A percentile compares a stretch with the other conserved stretches of the same genome.
These are phyloP conservation scores for Gossypium anomalum DNA, from an alignment of 345 rosid genomes.

Conservation along the genomic window DNA sequence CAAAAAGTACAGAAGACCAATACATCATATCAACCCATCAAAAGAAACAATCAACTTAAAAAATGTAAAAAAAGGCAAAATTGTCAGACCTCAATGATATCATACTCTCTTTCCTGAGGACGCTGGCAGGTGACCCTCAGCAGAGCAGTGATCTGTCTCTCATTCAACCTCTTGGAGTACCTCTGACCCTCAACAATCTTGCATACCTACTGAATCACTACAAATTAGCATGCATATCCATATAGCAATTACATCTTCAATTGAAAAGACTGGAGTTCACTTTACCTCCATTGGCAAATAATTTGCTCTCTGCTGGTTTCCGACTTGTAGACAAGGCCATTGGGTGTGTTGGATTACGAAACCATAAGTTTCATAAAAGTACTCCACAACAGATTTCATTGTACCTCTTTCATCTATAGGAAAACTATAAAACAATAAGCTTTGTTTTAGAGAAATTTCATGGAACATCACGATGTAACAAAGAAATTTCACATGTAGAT, in stretches of 20 bases:
- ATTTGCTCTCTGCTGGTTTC: slow-evolving; percentile 83
- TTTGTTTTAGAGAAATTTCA: slow-evolving; percentile 9
- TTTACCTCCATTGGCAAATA: slow-evolving; percentile 93
- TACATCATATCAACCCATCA: not conserved
- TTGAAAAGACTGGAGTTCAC: not conserved
- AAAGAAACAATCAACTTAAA: not conserved
- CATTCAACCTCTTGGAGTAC: slow-evolving; percentile 89
- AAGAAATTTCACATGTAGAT: not conserved
- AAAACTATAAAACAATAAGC: slow-evolving; percentile 41
- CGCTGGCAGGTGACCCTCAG: slow-evolving; percentile 93
- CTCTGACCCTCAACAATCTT: slow-evolving; percentile 97
- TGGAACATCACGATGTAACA: not conserved
- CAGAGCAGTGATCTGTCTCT: slow-evolving; percentile 88
- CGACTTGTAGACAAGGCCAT: slow-evolving; percentile 93
- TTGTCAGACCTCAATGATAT: slow-evolving; percentile 59
- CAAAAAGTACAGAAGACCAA: not conserved
- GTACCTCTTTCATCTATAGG: slow-evolving; percentile 90
- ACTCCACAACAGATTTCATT: slow-evolving; percentile 80
- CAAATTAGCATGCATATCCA: not conserved
- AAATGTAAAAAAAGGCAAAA: not conserved
- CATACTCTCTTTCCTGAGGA: slow-evolving; percentile 74
- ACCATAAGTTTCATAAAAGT: slow-evolving; percentile 76
- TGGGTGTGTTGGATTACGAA: slow-evolving; percentile 67
- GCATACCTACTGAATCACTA: slow-evolving; percentile 55
- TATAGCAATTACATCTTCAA: not conserved